Evolutionary conservation across 805 yeast genomes (phyloP).

Genomic region (Cyberlindnera xishuangbannaensis): DNA sequence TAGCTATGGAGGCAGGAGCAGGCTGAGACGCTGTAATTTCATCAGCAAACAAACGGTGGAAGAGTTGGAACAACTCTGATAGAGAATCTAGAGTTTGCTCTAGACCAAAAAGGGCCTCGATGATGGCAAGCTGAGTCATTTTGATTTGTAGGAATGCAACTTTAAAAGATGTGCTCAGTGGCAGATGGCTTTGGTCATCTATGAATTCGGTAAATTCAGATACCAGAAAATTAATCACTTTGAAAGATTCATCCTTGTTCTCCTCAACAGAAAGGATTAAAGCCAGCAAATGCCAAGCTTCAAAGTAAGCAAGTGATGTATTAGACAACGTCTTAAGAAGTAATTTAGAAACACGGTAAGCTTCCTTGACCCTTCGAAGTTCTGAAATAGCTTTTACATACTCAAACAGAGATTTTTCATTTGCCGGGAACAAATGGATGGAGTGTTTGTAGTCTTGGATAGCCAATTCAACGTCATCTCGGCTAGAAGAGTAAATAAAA

Average conservation of each 20-base stretch:
- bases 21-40: conserved; percentile 10
- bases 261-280: conserved; percentile 60
- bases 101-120: conserved; percentile 55
- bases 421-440: conserved; percentile 10
- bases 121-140: conserved; percentile 66
- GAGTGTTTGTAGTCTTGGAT: conserved; percentile 13
- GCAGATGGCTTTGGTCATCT: conserved; percentile 6
- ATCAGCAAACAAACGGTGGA: conserved; percentile 42
- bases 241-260: conserved; percentile 47
- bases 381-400: conserved; percentile 47
- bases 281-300: conserved; percentile 62
- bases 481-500: conserved; percentile 6
- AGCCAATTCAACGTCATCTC: conserved; percentile 1
- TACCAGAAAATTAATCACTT: conserved; percentile 48
- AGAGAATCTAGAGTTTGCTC: conserved; percentile 55
- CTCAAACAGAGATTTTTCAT: conserved; percentile 25
- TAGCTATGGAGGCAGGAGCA: background rate
- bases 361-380: conserved; percentile 34
- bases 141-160: conserved; percentile 55
- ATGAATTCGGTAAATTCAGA: conserved; percentile 34
- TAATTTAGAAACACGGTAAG: conserved; percentile 42
- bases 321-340: conserved; percentile 29
- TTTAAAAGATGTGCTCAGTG: conserved; percentile 5
- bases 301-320: conserved; percentile 40
- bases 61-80: conserved; percentile 60